Conservation (phyloP, 768 basidiomycete species). For the Boletus sensibilis region DNA sequence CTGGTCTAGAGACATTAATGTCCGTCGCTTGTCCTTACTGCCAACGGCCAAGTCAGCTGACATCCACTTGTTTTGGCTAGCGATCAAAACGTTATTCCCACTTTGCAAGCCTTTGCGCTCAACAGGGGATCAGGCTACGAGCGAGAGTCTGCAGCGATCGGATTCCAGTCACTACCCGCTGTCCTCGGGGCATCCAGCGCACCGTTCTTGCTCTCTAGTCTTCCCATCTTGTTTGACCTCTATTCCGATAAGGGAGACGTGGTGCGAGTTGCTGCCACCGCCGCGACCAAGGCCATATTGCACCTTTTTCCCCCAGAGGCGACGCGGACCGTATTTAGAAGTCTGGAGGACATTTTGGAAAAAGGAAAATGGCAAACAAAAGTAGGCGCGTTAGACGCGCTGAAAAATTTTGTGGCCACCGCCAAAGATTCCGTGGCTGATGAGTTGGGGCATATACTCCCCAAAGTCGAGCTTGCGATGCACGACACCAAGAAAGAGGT, state of each 20-base stretch:
- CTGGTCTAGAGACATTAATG: constrained; percentile 62
- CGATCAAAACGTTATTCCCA: constrained; percentile 58
- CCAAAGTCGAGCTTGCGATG: constrained; percentile 87
- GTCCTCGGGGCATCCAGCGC: constrained; percentile 68
- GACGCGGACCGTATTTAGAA: constrained; percentile 62
- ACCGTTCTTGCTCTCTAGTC: constrained; percentile 73
- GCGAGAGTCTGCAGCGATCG: constrained; percentile 83
- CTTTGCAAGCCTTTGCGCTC: constrained; percentile 65
- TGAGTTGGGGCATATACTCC: constrained; percentile 77
- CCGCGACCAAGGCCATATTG: constrained; percentile 80
- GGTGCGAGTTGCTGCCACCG: constrained; percentile 75
- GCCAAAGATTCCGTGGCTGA: constrained; percentile 78
- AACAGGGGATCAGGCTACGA: constrained; percentile 89
- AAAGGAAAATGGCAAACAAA: constrained; percentile 93
- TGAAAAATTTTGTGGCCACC: constrained; percentile 68
- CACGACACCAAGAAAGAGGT: constrained; percentile 97
- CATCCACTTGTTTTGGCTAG: constrained; percentile 36
- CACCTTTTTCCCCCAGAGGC: constrained; percentile 84
- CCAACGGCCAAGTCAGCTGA: constrained; percentile 16
- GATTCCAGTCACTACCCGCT: constrained; percentile 69
- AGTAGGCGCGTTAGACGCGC: constrained; percentile 87
- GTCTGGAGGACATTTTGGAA: constrained; percentile 72
- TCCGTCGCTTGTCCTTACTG: constrained; percentile 33
- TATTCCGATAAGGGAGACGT: constrained; percentile 95
- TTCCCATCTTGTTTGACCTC: constrained; percentile 76